Conservation (phyloP, 1,284 basidiomycete genomes). For the Prillingera fragicola region DNA sequence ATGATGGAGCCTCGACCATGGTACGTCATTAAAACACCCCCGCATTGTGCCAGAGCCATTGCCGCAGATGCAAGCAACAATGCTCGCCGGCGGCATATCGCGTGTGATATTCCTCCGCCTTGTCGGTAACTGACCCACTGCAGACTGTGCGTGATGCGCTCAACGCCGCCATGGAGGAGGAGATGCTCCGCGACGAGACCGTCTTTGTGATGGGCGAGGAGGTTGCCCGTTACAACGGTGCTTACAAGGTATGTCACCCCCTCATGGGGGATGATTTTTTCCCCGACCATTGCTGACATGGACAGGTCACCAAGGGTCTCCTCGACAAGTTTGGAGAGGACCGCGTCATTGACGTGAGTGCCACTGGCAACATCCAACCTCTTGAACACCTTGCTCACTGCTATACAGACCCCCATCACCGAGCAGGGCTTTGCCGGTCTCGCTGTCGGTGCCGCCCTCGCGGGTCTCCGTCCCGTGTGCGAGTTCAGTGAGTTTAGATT, state of each 20-base stretch:
- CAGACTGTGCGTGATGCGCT: constrained; percentile 98
- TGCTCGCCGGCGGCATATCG: constrained; percentile 10
- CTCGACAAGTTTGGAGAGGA: constrained; percentile 99
- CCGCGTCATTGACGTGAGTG: constrained; percentile 77
- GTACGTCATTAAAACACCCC: constrained; percentile 30
- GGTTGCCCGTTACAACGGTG: constrained; percentile 98
- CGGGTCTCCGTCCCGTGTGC: constrained; percentile 93
- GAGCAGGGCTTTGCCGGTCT: constrained; percentile 99
- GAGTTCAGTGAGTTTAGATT: constrained; percentile 68
- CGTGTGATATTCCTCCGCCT: not conserved
- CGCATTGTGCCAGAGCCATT: too few species aligned
- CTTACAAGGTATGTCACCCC: constrained; percentile 92
- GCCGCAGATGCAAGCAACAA: not conserved
- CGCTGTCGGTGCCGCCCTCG: constrained; percentile 88
- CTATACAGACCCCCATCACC: constrained; percentile 72
- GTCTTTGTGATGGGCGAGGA: constrained; percentile 98
- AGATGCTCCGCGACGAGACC: constrained; percentile 92
- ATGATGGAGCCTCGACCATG: constrained; percentile 39
- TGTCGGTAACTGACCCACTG: not conserved
- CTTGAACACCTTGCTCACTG: not conserved
- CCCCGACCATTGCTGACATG: constrained; percentile 2
- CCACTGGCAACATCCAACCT: not conserved
- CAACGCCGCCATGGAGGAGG: constrained; percentile 98
- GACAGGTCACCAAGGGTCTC: constrained; percentile 89
- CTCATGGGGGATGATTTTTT: too few species aligned